phyloP scores from a whole-genome alignment of 169 alveolate genomes.

The Sarcocystis neurona region DNA sequence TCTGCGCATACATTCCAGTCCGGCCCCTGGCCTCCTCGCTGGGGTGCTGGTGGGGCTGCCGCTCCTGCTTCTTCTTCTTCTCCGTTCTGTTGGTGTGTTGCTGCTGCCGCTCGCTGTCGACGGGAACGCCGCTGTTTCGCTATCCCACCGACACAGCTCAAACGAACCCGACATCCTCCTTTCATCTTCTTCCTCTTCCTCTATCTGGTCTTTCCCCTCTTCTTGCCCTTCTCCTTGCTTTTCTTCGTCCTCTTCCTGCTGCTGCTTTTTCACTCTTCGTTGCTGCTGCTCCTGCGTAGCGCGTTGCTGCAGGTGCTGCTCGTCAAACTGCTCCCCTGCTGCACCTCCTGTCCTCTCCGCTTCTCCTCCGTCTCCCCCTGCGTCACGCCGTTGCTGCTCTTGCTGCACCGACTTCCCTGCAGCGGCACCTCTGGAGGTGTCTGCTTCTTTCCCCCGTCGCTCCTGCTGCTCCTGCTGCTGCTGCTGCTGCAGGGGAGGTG shows the following conservation, averaged over 20 bases:
- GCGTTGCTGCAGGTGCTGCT: neutral
- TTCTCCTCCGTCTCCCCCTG: neutral
- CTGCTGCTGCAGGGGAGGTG: neutral
- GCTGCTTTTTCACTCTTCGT: neutral
- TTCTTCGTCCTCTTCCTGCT: neutral
- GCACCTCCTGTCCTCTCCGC: neutral
- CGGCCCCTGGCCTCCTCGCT: too few species aligned
- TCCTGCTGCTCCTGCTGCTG: neutral
- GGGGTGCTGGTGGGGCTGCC: too few species aligned
- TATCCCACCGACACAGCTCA: neutral
- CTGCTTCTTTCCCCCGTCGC: neutral
- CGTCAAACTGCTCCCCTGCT: neutral
- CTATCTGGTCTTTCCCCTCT: neutral
- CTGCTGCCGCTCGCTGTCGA: too few species aligned
- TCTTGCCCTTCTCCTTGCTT: neutral
- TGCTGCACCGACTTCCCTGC: too few species aligned
- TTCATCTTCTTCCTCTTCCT: neutral
- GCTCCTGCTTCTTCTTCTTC: slow-evolving; percentile 7
- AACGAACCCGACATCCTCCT: neutral
- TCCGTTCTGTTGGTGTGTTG: too few species aligned
- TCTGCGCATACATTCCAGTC: too few species aligned
- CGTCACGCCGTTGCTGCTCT: neutral
- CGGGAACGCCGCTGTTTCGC: too few species aligned
- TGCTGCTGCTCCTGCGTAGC: neutral
- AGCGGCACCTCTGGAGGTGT: too few species aligned